Conservation (phyloP, 305 asterid species). For the Solanum chacoense region DNA sequence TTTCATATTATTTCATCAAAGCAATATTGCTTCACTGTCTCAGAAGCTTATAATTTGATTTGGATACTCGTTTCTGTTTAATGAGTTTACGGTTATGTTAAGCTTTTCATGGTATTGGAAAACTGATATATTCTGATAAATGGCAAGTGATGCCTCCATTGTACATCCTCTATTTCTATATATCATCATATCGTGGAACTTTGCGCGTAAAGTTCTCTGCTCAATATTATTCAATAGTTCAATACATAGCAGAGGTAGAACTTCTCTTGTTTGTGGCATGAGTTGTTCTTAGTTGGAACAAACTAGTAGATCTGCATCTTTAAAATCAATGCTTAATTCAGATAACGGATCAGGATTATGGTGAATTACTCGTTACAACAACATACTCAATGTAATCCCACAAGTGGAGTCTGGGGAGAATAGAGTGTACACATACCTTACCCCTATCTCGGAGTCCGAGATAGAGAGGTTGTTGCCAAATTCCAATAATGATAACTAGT, state of each 20-base stretch:
- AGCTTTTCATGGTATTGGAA: neutral
- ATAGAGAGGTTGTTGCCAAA: neutral
- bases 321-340: neutral
- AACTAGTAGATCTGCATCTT: neutral
- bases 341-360: neutral
- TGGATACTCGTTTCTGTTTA: slow-evolving; percentile 17
- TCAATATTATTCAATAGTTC: neutral
- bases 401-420: neutral
- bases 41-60: slow-evolving; percentile 12
- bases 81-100: slow-evolving; percentile 14
- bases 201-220: neutral
- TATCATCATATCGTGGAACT: neutral
- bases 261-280: neutral
- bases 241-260: neutral
- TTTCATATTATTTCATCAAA: neutral
- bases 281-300: neutral
- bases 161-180: slow-evolving; percentile 14
- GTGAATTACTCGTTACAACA: neutral
- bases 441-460: neutral
- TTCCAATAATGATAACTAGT: neutral
- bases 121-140: slow-evolving; percentile 14
- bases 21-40: slow-evolving; percentile 9
- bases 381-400: neutral
- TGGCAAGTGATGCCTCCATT: slow-evolving; percentile 14
- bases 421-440: neutral